Conservation (phyloP, 1,139 yeast species). For the Yamadazyma mexicana region DNA sequence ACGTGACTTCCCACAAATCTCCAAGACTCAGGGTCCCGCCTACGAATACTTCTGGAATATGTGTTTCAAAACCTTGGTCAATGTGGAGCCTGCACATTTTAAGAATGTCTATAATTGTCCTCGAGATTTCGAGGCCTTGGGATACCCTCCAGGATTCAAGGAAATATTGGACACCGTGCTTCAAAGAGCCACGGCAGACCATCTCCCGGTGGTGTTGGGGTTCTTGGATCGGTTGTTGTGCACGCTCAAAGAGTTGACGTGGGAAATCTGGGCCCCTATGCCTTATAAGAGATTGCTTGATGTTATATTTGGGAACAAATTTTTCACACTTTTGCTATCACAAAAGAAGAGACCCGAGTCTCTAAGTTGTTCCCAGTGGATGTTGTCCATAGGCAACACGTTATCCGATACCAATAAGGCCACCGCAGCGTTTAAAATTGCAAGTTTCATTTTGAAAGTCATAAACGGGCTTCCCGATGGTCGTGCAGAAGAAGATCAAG, state of each 20-base stretch:
- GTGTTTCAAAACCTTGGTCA: constrained; percentile 55
- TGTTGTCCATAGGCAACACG: too few relatives aligned
- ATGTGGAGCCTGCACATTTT: constrained; percentile 40
- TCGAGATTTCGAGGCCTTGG: constrained; percentile 41
- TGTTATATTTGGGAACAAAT: constrained; percentile 46
- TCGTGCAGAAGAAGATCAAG: too few relatives aligned
- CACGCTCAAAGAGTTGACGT: constrained; percentile 38
- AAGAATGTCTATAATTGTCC: constrained; percentile 42
- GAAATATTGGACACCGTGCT: background rate
- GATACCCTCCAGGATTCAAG: background rate
- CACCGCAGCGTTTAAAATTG: too few relatives aligned
- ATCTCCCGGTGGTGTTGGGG: constrained; percentile 42
- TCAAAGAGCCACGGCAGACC: constrained; percentile 48
- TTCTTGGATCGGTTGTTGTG: constrained; percentile 43
- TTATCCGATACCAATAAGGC: too few relatives aligned
- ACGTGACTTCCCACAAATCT: constrained; percentile 53
- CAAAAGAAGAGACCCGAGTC: background rate
- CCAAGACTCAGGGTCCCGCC: constrained; percentile 32
- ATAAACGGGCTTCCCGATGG: too few relatives aligned
- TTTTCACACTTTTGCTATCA: constrained; percentile 20
- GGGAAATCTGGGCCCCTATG: constrained; percentile 53
- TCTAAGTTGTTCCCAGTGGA: too few relatives aligned
- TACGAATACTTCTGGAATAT: too few relatives aligned
- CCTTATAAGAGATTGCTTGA: constrained; percentile 55
- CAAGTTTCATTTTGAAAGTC: too few relatives aligned